A percentile compares a stretch with the other conserved stretches of the same genome.
Evolutionary conservation across 768 basidiomycete genomes (phyloP).

Genomic region (Pleurotus salmoneostramineus): DNA sequence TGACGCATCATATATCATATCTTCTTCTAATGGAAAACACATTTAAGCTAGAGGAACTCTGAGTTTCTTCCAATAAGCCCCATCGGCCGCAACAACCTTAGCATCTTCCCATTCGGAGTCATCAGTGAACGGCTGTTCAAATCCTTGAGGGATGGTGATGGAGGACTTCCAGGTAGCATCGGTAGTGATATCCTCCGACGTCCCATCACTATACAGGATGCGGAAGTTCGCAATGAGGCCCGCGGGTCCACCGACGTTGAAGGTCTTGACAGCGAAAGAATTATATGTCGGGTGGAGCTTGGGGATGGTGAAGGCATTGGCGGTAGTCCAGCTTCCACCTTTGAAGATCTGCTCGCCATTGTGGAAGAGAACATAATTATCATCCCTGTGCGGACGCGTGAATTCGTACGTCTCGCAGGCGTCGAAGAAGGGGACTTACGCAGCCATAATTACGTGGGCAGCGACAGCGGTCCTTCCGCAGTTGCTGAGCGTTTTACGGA

Average conservation of each 20-base stretch:
- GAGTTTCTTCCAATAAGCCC: no score
- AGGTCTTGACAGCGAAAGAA: constrained; percentile 23
- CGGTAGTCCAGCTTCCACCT: constrained; percentile 10
- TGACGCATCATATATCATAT: no score
- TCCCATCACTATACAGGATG: constrained; percentile 20
- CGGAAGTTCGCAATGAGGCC: constrained; percentile 19
- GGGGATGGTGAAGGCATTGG: constrained; percentile 25
- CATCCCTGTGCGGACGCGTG: background rate
- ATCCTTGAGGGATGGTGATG: constrained; percentile 18
- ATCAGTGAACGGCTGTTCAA: constrained; percentile 23
- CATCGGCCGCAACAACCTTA: constrained; percentile 8
- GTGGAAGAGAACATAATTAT: background rate
- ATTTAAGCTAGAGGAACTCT: no score
- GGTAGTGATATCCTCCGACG: constrained; percentile 12
- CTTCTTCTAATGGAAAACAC: no score
- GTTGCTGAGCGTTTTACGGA: constrained; percentile 3
- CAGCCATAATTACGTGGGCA: background rate
- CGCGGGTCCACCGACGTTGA: constrained; percentile 22
- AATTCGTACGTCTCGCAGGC: background rate
- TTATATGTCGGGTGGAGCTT: constrained; percentile 14
- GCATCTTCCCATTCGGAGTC: constrained; percentile 26
- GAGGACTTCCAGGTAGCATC: constrained; percentile 21
- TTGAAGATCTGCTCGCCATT: constrained; percentile 14
- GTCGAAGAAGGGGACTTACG: background rate
- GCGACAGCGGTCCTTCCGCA: background rate